phyloP scores from a whole-genome alignment of 441 rosid genomes.

The Gossypium trilobum region DNA sequence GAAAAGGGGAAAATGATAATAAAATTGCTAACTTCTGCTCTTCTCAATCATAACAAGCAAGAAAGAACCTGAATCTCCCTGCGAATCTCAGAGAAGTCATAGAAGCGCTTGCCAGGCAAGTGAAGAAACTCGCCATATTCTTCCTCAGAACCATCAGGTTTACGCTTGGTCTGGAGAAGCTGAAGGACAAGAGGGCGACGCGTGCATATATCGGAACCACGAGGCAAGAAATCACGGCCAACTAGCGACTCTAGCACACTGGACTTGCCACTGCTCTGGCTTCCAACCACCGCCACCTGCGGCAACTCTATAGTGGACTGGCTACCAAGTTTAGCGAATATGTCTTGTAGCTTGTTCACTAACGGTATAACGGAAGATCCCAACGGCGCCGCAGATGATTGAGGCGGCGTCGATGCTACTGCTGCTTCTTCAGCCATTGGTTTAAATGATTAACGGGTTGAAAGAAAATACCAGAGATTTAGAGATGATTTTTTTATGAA shows the following conservation, averaged over 20 bases:
- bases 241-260: slow-evolving; percentile 73
- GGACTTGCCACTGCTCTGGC: slow-evolving; percentile 74
- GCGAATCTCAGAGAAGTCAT: slow-evolving; percentile 68
- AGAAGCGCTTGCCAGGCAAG: slow-evolving; percentile 54
- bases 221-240: slow-evolving; percentile 71
- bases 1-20: background rate
- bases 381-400: slow-evolving; percentile 37
- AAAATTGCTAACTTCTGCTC: background rate
- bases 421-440: slow-evolving; percentile 15
- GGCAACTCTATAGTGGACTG: slow-evolving; percentile 69
- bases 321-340: slow-evolving; percentile 79
- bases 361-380: slow-evolving; percentile 81
- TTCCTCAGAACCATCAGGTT: slow-evolving; percentile 46
- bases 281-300: slow-evolving; percentile 74
- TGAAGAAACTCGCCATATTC: slow-evolving; percentile 81
- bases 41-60: background rate
- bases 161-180: slow-evolving; percentile 58
- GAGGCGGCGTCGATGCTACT: slow-evolving; percentile 10
- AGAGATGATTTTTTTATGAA: background rate
- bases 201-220: slow-evolving; percentile 62
- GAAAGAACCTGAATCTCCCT: slow-evolving; percentile 58
- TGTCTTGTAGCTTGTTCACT: slow-evolving; percentile 87
- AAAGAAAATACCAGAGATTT: background rate
- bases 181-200: slow-evolving; percentile 75
- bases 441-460: background rate